Percentiles rank a stretch among this genome's conserved stretches.
phyloP scores from a whole-genome alignment of 2,329 filamentous ascomycete species.

The Pseudogymnoascus sp. region DNA sequence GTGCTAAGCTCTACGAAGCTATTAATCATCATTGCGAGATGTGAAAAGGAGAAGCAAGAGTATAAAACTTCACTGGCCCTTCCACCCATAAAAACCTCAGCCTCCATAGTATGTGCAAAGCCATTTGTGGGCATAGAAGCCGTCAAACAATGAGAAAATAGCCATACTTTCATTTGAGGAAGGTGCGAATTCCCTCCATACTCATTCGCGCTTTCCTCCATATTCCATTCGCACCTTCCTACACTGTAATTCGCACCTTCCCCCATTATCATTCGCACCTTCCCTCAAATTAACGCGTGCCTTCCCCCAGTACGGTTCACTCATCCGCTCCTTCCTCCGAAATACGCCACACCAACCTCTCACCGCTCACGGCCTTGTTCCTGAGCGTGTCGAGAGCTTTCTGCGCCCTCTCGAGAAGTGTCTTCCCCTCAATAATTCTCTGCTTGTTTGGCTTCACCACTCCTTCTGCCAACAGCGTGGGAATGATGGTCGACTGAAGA shows the following conservation, averaged over 20 bases:
- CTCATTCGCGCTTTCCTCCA: not conserved
- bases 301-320: not conserved
- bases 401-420: conserved; percentile 28
- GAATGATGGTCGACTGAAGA: conserved; percentile 22
- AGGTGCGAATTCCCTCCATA: not conserved
- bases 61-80: not conserved
- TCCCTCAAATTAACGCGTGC: not conserved
- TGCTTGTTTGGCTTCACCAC: conserved; percentile 35
- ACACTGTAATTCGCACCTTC: not conserved
- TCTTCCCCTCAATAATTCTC: conserved; percentile 34
- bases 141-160: not conserved
- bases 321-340: conserved; percentile 5
- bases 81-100: not conserved
- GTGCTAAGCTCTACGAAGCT: not conserved
- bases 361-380: conserved; percentile 36
- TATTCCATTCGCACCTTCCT: not conserved
- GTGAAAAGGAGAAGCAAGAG: not conserved
- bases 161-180: not conserved
- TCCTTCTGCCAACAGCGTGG: conserved; percentile 27
- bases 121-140: not conserved
- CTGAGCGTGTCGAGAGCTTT: conserved; percentile 36
- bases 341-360: conserved; percentile 32
- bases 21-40: not conserved
- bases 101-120: not conserved
- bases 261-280: not conserved